Evolutionary conservation across 768 basidiomycete species (phyloP).

Genomic region (Astraeus odoratus): DNA sequence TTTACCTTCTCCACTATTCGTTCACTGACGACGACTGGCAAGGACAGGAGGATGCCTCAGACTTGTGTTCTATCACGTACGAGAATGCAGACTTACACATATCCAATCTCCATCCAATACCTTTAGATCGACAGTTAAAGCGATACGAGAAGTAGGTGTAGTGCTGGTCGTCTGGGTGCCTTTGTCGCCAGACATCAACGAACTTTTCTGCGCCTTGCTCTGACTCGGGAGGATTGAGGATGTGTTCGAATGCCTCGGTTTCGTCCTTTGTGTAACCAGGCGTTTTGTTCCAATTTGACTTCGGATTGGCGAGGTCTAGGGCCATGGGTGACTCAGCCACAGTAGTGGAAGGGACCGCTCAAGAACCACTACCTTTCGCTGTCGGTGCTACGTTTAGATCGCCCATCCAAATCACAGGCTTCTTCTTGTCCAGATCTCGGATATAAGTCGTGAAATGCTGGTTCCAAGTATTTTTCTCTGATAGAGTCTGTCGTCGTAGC

Average conservation of each 20-base stretch:
- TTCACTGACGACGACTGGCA: conserved; percentile 68
- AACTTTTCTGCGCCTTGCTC: conserved; percentile 40
- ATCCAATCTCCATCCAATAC: conserved; percentile 84
- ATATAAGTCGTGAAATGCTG: conserved; percentile 68
- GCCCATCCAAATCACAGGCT: conserved; percentile 84
- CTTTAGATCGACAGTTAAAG: conserved; percentile 73
- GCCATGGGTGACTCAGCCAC: background rate
- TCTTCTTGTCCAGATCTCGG: conserved; percentile 63
- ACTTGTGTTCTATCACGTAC: too few relatives aligned
- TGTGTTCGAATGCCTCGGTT: conserved; percentile 63
- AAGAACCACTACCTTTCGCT: conserved; percentile 41
- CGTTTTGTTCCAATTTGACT: conserved; percentile 82
- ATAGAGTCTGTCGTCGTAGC: conserved; percentile 55
- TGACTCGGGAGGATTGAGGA: conserved; percentile 47
- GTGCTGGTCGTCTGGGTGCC: conserved; percentile 60
- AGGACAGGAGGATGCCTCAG: too few relatives aligned
- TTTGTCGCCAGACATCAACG: conserved; percentile 73
- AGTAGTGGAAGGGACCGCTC: background rate
- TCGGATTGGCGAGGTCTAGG: conserved; percentile 61
- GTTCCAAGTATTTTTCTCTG: conserved; percentile 76
- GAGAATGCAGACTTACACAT: conserved; percentile 59
- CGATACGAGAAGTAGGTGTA: conserved; percentile 85
- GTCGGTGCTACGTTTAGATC: conserved; percentile 87
- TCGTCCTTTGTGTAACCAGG: conserved; percentile 81
- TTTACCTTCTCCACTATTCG: conserved; percentile 57